Evolutionary conservation across 2,329 filamentous ascomycete species (phyloP).

Genomic region (Microsporum canis): DNA sequence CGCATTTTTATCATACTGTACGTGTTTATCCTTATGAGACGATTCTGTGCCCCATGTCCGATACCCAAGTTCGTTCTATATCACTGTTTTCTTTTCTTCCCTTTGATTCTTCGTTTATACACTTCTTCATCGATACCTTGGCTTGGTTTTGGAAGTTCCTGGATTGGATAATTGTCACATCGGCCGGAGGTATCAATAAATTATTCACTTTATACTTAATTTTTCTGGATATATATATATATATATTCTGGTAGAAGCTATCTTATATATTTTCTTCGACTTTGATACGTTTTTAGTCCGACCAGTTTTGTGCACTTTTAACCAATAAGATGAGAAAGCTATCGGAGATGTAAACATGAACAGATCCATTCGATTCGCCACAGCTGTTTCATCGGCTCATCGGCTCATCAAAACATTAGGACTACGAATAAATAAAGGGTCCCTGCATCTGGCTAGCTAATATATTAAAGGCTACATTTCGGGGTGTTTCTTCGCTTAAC

Average conservation of each 20-base stretch:
- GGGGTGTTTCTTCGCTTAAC: not conserved
- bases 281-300: not conserved
- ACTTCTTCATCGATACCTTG: not conserved
- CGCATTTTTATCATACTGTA: not conserved
- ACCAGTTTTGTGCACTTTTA: not conserved
- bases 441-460: not conserved
- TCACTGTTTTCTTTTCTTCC: not conserved
- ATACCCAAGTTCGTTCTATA: not conserved
- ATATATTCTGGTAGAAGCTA: not conserved
- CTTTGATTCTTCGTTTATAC: not conserved
- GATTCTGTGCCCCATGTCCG: slow-evolving; percentile 3
- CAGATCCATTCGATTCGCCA: not conserved
- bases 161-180: not conserved
- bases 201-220: not conserved
- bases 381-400: not conserved
- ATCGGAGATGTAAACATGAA: not conserved
- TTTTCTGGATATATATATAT: not conserved
- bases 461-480: not conserved
- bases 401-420: not conserved
- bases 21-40: not conserved
- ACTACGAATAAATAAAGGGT: not conserved
- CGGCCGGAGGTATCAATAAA: not conserved
- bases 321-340: not conserved
- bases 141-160: not conserved
- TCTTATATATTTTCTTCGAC: not conserved